Conservation (phyloP, 106 monocot genomes). For the Dendrobium huoshanense region DNA sequence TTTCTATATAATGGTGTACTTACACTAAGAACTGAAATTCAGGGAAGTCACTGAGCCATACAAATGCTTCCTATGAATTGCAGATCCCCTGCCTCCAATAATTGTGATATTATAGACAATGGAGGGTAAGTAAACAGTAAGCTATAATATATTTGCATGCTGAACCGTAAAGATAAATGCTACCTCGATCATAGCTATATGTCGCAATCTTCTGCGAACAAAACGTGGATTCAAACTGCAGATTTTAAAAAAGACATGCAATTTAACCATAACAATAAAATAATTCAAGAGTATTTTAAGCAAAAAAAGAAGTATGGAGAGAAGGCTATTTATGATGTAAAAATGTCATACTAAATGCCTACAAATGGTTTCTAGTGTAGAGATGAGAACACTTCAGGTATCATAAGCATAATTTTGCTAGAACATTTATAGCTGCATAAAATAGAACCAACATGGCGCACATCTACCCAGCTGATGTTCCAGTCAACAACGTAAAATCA, state of each 20-base stretch:
- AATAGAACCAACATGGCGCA: background rate
- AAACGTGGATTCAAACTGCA: conserved; percentile 81
- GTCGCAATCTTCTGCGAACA: conserved; percentile 84
- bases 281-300: too few species aligned
- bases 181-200: conserved; percentile 75
- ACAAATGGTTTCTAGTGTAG: background rate
- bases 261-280: background rate
- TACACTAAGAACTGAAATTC: conserved; percentile 59
- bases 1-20: conserved; percentile 16
- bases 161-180: conserved; percentile 1
- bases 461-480: background rate
- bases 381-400: background rate
- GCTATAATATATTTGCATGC: background rate
- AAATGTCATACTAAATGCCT: too few species aligned
- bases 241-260: background rate
- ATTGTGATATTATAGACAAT: conserved; percentile 12
- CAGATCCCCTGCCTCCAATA: conserved; percentile 46
- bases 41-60: conserved; percentile 80
- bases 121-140: background rate
- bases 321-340: too few species aligned
- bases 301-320: too few species aligned
- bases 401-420: background rate
- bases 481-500: background rate
- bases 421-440: background rate
- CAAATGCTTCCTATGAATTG: conserved; percentile 65